Evolutionary conservation across 108 stramenopile genomes (phyloP).

Genomic region (Conticribra weissflogii): DNA sequence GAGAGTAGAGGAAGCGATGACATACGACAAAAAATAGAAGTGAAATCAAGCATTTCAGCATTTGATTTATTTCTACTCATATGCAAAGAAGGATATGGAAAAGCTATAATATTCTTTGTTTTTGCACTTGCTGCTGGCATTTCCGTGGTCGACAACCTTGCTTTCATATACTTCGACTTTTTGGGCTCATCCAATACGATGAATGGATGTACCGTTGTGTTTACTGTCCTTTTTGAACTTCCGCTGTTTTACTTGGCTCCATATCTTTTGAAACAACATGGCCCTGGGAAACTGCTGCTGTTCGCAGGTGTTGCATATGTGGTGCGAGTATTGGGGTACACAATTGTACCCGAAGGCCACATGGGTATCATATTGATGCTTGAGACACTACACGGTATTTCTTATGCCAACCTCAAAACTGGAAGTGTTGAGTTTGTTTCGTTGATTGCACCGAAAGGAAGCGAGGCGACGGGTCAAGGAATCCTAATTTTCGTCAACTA

Average conservation of each 20-base stretch:
- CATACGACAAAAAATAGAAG: too few relatives aligned
- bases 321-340: conserved; percentile 66
- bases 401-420: conserved; percentile 57
- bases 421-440: conserved; percentile 62
- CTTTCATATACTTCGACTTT: conserved; percentile 69
- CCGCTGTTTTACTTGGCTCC: conserved; percentile 69
- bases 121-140: conserved; percentile 55
- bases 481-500: conserved; percentile 52
- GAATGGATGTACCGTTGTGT: conserved; percentile 59
- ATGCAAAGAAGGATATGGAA: conserved; percentile 37
- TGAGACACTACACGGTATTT: conserved; percentile 75
- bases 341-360: conserved; percentile 55
- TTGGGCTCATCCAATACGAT: conserved; percentile 55
- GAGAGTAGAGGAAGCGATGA: neutral
- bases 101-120: conserved; percentile 33
- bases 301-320: conserved; percentile 56
- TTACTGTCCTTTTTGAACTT: conserved; percentile 75
- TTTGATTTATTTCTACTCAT: conserved; percentile 21
- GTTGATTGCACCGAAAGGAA: conserved; percentile 51
- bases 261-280: conserved; percentile 40
- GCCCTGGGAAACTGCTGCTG: conserved; percentile 51
- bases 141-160: conserved; percentile 60
- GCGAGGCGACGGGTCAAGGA: conserved; percentile 68
- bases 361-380: conserved; percentile 54
- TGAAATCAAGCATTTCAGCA: conserved; percentile 13